Conservation (phyloP, 2,329 filamentous ascomycete genomes). For the Ilyonectria sp. region DNA sequence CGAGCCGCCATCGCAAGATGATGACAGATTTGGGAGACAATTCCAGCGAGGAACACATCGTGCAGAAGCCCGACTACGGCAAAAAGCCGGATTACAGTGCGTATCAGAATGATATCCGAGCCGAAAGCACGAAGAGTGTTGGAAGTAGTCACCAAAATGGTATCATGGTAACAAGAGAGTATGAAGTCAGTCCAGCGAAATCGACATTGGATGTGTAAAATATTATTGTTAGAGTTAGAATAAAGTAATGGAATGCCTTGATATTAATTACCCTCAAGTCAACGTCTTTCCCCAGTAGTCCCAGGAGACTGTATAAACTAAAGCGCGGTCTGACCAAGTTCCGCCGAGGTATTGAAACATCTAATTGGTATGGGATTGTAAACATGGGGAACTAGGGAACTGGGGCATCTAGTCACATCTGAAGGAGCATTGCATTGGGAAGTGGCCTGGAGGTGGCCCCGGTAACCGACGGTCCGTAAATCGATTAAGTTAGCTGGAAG, state of each 20-base stretch:
- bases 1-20: conserved; percentile 39
- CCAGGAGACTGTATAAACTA: neutral
- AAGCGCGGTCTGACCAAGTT: too few relatives aligned
- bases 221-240: neutral
- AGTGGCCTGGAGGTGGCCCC: neutral
- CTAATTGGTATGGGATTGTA: neutral
- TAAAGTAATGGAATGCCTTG: neutral
- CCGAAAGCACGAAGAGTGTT: conserved; percentile 41
- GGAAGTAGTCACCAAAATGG: conserved; percentile 37
- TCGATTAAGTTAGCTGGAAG: too few relatives aligned
- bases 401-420: conserved; percentile 16
- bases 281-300: neutral
- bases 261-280: neutral
- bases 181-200: conserved; percentile 44
- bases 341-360: too few relatives aligned
- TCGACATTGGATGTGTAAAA: conserved; percentile 44
- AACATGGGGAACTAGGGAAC: conserved; percentile 7
- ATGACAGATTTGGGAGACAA: conserved; percentile 48
- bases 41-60: conserved; percentile 53
- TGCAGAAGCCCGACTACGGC: conserved; percentile 36
- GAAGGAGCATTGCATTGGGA: neutral
- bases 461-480: neutral
- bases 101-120: conserved; percentile 42
- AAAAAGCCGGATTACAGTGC: conserved; percentile 30
- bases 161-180: conserved; percentile 46